Base-by-base conservation (phyloP, 1,284 basidiomycete species). In the Leccinum solheimii region DNA sequence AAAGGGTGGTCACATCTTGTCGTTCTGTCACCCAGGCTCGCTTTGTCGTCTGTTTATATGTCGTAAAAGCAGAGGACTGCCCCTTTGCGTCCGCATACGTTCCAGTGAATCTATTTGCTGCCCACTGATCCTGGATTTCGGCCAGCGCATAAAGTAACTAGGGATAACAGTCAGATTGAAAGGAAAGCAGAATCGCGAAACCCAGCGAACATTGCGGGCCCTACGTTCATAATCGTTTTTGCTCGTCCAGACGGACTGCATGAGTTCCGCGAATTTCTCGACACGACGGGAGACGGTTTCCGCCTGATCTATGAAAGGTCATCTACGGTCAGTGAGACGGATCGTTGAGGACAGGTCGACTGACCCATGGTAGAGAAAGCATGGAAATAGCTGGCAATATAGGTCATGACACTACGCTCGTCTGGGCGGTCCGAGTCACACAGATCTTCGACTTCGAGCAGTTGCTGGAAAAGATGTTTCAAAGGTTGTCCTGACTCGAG, bases 401-500 rank as follows among this genome's bases (percentile, higher is more conserved):
- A 97, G 3, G 93, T 96, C 94, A 96, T 96, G 27, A 97, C 92
- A 76, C 92, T 95, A 52, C 94, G 87, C 76, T 99, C 97, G 75
- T 99, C 97, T 0, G 97, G 97, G 60, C 85, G 87, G 23, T 81
- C 80, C 0, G 89, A 86, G 69, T 97, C 95, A 71, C 95, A 97
- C n/a, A 99, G 77, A 80, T 99, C 97, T 61, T 95, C 91, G 0
- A 99, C 96, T 79, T 99, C 97, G 32, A 99, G 84, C 16, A 99
- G 80, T 88, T 94, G 94, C 90, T 97, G 60, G 63, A 4, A 62
- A 57, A 59, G 66, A 26, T 48, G 51, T 43, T 32, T 36, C 3
- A 51, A 54, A 57, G 34, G 14, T 19, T n/a, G 52, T 26, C 19
- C 61, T 49, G 40, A 54, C 26, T 62, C 58, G 16, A 61, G 32